Conservation (phyloP, 108 stramenopile genomes). For the Pseudonitzschia pungens region DNA sequence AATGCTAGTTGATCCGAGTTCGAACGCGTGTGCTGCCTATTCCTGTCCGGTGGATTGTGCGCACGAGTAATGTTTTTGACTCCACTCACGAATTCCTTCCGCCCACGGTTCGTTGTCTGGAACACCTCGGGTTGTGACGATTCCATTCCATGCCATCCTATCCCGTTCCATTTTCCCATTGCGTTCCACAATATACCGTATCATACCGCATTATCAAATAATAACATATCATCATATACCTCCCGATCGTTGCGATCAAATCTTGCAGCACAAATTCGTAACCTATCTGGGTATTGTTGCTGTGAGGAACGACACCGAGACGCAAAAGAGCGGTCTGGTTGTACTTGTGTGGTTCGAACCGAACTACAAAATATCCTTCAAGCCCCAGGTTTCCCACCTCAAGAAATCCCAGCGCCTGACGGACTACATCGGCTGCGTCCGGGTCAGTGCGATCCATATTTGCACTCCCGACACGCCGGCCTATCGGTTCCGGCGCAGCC, state of each 20-base stretch:
- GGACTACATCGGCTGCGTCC: background rate
- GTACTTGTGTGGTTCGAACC: conserved; percentile 10
- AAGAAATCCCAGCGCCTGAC: background rate
- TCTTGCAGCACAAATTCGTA: conserved; percentile 5
- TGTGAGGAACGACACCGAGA: conserved; percentile 14
- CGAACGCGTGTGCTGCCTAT: too few species aligned
- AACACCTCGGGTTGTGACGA: too few species aligned
- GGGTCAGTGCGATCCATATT: background rate
- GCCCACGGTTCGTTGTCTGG: too few species aligned
- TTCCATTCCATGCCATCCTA: too few species aligned
- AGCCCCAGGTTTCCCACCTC: background rate
- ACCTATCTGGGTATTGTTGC: conserved; percentile 15
- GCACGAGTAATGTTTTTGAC: too few species aligned
- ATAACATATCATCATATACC: too few species aligned
- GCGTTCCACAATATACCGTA: background rate
- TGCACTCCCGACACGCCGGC: background rate
- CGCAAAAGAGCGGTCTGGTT: conserved; percentile 24
- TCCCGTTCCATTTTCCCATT: background rate
- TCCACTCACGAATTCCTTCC: too few species aligned
- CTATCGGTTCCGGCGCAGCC: background rate
- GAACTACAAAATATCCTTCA: background rate
- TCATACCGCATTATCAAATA: background rate
- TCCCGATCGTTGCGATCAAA: background rate
- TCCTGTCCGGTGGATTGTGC: too few species aligned
- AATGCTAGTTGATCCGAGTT: too few species aligned